phyloP scores from a whole-genome alignment of 2,329 filamentous ascomycete genomes.

The Periconia digitata region DNA sequence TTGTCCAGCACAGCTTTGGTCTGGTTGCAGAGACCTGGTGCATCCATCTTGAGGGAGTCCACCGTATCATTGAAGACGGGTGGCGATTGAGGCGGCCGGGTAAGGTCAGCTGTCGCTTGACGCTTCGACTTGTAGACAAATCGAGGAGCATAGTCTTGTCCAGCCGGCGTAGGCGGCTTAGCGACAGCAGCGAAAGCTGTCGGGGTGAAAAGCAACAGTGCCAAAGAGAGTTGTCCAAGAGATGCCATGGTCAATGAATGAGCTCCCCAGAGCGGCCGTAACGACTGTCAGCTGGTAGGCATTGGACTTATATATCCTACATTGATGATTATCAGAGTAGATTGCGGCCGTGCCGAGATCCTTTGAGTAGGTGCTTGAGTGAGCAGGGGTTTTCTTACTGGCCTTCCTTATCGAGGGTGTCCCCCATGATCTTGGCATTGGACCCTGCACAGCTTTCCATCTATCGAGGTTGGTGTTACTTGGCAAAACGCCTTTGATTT shows the following conservation, averaged over 20 bases:
- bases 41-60: background rate
- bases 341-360: background rate
- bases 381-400: background rate
- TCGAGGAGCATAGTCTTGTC: background rate
- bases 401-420: background rate
- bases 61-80: constrained; percentile 1
- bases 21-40: background rate
- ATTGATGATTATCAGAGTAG: background rate
- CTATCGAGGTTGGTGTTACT: background rate
- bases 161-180: background rate
- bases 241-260: background rate
- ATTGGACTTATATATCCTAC: background rate
- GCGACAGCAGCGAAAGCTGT: background rate
- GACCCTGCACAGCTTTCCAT: background rate
- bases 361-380: background rate
- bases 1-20: constrained; percentile 1
- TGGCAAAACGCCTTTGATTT: background rate
- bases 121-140: background rate
- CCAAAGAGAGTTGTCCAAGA: background rate
- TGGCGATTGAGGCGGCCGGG: background rate
- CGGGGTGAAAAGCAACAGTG: background rate
- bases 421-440: background rate
- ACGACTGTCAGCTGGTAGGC: background rate
- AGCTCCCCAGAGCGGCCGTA: background rate
- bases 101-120: background rate